phyloP scores from a whole-genome alignment of 164 flowering plant genomes.

The Euptelea pleiosperma region DNA sequence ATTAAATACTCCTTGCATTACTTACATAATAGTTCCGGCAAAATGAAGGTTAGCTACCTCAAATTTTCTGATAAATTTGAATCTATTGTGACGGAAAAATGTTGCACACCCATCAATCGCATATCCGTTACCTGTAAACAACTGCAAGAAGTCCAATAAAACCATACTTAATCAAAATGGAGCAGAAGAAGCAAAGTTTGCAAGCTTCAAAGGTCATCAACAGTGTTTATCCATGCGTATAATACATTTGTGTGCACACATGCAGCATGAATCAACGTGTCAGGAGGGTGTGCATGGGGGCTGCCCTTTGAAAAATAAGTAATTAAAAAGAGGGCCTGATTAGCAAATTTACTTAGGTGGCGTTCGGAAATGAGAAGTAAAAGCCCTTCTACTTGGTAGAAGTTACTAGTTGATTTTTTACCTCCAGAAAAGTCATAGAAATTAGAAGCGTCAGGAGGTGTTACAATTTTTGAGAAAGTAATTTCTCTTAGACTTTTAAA shows the following conservation, averaged over 20 bases:
- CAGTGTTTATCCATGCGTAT: background rate
- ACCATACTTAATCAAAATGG: background rate
- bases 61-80: conserved; percentile 27
- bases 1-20: background rate
- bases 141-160: conserved; percentile 22
- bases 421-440: no score
- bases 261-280: background rate
- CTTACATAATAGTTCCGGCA: background rate
- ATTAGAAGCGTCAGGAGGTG: no score
- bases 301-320: no score
- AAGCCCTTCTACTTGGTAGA: no score
- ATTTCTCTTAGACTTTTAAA: no score
- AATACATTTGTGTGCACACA: background rate
- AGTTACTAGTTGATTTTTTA: no score
- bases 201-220: background rate
- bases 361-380: no score
- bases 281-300: no score
- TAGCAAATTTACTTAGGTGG: no score
- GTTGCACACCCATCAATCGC: conserved; percentile 52
- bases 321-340: no score
- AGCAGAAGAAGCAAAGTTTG: background rate
- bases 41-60: conserved; percentile 31
- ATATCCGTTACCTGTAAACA: conserved; percentile 20
- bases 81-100: conserved; percentile 36
- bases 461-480: no score